phyloP scores from a whole-genome alignment of 176 grass and related monocot genomes.

The Carex pumila region DNA sequence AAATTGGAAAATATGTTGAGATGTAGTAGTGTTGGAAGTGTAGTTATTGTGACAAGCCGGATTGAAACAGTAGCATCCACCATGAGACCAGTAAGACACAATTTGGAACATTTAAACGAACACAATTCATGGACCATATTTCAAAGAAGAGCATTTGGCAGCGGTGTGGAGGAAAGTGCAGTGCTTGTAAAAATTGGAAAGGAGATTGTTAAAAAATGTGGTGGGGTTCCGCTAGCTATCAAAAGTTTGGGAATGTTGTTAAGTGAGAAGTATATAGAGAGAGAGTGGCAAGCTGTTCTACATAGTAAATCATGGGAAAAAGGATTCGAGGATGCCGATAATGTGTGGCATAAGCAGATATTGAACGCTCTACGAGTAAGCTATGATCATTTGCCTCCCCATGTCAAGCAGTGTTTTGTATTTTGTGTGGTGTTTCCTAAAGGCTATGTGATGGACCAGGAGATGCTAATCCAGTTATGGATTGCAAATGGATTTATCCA shows the following conservation, averaged over 20 bases:
- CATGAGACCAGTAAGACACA: not conserved
- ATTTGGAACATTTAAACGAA: not conserved
- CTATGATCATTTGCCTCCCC: conserved; percentile 23
- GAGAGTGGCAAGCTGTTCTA: conserved; percentile 20
- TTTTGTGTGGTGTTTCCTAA: conserved; percentile 27
- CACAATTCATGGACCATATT: conserved; percentile 29
- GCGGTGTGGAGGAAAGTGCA: not conserved
- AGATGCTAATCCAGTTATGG: conserved; percentile 24
- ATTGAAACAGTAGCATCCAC: not conserved
- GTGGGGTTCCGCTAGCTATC: not conserved
- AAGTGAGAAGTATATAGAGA: conserved; percentile 1
- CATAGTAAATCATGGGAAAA: not conserved
- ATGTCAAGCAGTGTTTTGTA: conserved; percentile 22
- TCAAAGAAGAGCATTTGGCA: conserved; percentile 18
- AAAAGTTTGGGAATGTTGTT: conserved; percentile 26
- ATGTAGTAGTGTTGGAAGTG: conserved; percentile 12
- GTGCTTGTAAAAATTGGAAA: not conserved
- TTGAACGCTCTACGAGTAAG: not conserved
- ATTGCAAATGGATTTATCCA: conserved; percentile 25
- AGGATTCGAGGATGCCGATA: not conserved
- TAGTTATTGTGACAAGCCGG: conserved; percentile 1
- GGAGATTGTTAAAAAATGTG: conserved; percentile 21
- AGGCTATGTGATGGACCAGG: conserved; percentile 5
- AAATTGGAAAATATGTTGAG: not conserved
- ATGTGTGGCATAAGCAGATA: not conserved